Percentiles rank a stretch among this genome's conserved stretches.
Conservation (phyloP, 2,329 filamentous ascomycete species). For the Orbilia brochopaga region DNA sequence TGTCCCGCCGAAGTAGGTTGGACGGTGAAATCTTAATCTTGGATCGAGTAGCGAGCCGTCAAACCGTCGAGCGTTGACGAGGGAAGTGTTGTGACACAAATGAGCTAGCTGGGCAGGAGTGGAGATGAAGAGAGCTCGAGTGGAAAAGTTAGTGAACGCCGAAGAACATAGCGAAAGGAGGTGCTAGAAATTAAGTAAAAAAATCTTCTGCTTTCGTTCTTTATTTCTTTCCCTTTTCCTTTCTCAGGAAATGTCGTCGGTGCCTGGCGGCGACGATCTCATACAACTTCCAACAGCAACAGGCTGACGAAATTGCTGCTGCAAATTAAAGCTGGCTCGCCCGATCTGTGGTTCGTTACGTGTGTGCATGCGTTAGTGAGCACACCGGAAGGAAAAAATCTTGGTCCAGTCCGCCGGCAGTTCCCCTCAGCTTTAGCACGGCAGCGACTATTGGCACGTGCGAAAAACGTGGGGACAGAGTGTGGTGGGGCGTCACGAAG, state of each 20-base stretch:
- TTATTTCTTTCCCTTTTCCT: slow-evolving; percentile 1
- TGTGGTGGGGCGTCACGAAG: slow-evolving; percentile 7
- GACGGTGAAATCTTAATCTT: slow-evolving; percentile 16
- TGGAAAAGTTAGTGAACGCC: too few species aligned
- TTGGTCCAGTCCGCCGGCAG: background rate
- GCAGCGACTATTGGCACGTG: slow-evolving; percentile 30
- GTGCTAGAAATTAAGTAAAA: background rate
- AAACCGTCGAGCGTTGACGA: slow-evolving; percentile 40
- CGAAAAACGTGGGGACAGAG: slow-evolving; percentile 49
- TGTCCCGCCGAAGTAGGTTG: slow-evolving; percentile 26
- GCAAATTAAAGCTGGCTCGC: background rate
- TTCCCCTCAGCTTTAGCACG: slow-evolving; percentile 11
- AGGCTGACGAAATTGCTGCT: background rate
- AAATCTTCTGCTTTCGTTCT: background rate
- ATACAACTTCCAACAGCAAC: background rate
- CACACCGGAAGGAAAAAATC: background rate
- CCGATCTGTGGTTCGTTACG: slow-evolving; percentile 8
- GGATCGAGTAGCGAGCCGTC: slow-evolving; percentile 45
- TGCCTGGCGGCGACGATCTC: background rate
- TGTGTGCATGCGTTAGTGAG: slow-evolving; percentile 9
- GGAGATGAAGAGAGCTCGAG: background rate
- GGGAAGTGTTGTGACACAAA: slow-evolving; percentile 8
- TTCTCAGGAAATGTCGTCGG: background rate
- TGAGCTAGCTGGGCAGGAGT: background rate
- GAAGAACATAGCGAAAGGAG: background rate